A percentile compares a stretch with the other conserved stretches of the same genome.
Evolutionary conservation across 2,329 filamentous ascomycete genomes (phyloP).

Genomic region (Endoconidiophora laricicola): DNA sequence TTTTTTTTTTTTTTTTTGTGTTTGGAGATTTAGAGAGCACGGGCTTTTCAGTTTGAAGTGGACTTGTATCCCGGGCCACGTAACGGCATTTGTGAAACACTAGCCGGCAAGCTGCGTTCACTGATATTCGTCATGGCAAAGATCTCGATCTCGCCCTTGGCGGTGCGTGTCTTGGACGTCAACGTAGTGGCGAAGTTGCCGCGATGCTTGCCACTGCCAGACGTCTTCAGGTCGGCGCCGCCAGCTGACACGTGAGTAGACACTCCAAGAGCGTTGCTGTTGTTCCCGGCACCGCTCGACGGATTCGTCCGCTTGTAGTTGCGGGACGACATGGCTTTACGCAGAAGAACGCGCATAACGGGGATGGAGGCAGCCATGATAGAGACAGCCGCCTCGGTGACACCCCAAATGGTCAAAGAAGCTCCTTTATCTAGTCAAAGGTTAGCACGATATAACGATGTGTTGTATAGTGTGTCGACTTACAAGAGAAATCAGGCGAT

Average conservation of each 20-base stretch:
- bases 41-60: too few species aligned
- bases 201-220: neutral
- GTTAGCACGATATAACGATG: neutral
- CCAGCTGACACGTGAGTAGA: conserved; percentile 1
- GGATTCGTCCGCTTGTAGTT: conserved; percentile 7
- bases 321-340: conserved; percentile 10
- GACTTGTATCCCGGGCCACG: neutral
- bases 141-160: conserved; percentile 7
- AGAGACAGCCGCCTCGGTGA: conserved; percentile 13
- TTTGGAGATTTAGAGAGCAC: too few species aligned
- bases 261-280: neutral
- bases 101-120: conserved; percentile 7
- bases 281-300: neutral
- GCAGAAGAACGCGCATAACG: conserved; percentile 15
- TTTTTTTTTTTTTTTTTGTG: too few species aligned
- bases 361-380: conserved; percentile 16
- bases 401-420: conserved; percentile 13
- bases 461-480: neutral
- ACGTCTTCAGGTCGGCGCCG: neutral
- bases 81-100: conserved; percentile 11
- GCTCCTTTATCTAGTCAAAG: neutral
- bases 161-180: neutral
- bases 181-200: conserved; percentile 1
- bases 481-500: conserved; percentile 7
- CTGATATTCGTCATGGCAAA: conserved; percentile 12